Evolutionary conservation across 192 early-diverging fungal species (phyloP), one percentile per base, ranked within the genome.

Genomic region (Coemansia furcata): DNA sequence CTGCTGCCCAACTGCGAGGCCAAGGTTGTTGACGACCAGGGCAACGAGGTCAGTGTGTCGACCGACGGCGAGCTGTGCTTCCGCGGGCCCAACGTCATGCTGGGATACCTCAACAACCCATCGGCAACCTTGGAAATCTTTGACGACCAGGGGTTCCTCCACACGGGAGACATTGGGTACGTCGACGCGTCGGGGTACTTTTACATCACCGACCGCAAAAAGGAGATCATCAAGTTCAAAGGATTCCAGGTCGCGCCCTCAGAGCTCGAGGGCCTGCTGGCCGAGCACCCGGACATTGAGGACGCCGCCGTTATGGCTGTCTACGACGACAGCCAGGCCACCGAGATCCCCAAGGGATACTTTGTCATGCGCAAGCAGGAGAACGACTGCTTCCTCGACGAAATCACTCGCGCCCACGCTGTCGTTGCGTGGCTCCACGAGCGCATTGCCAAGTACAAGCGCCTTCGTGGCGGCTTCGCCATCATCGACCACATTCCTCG

Each of bases 181-280:
- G 73, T 89, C 11, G 89, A 94, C 66, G 76, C 74, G 32, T 54
- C 87, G 3, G 91, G 89, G 6, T 73, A 87, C 60, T 87, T 89
- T 63, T 88, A 77, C 68, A 85, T 89, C 32, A 83, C 86, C 9
- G 91, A 91, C 71, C 90, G 96, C 19, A 70, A 91, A 30, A 98
- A 95, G 85, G 92, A 95, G 68, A 81, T 95, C 10, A 96, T 96
- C 80, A 96, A 98, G 74, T 98, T 72, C 68, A 96, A 96, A 71
- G 85, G 87, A 19, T 86, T 86, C 61, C 84, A 87, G 72, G 91
- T 98, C 17, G 86, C 93, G 4, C 95, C 94, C 3, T 91, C 94
- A 2, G 94, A 96, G 74, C 83, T 98, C 14, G 95, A 98, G 71
- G 87, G 84, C 3, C 37, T 89, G 44, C 74, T 95, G 62, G 66